phyloP scores from a whole-genome alignment of 345 rosid genomes.

The Euphorbia pulcherrima region DNA sequence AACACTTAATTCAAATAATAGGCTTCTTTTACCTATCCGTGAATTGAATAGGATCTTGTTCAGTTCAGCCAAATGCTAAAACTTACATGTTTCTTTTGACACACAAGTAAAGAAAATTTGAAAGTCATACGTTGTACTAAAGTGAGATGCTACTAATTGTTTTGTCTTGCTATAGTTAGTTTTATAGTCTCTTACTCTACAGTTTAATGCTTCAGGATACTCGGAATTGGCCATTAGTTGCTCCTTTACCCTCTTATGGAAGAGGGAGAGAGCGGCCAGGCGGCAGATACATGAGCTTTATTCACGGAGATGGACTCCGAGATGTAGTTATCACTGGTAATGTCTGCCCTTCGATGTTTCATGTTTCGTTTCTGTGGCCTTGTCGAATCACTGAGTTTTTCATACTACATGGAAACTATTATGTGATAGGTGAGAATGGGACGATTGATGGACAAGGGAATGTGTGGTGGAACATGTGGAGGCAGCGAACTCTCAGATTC shows the following conservation, averaged over 20 bases:
- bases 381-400: no score
- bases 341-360: no score
- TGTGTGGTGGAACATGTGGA: slow-evolving; percentile 97
- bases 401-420: no score
- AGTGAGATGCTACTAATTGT: not conserved
- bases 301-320: slow-evolving; percentile 87
- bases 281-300: slow-evolving; percentile 80
- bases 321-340: slow-evolving; percentile 94
- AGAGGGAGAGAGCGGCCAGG: slow-evolving; percentile 94
- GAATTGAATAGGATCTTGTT: no score
- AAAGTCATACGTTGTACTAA: not conserved
- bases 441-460: slow-evolving; percentile 97
- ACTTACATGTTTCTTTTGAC: not conserved
- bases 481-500: slow-evolving; percentile 65
- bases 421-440: slow-evolving; percentile 98
- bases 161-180: not conserved
- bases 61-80: not conserved
- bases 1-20: no score
- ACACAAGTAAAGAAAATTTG: not conserved
- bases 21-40: no score
- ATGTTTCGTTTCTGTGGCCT: no score
- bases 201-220: slow-evolving; percentile 56
- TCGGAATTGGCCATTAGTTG: slow-evolving; percentile 73
- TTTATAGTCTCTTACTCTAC: slow-evolving; percentile 3
- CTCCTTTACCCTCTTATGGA: slow-evolving; percentile 90